These are phyloP conservation scores for Polyporus arcularius DNA, from an alignment of 768 basidiomycete genomes.

Conservation along the genomic window DNA sequence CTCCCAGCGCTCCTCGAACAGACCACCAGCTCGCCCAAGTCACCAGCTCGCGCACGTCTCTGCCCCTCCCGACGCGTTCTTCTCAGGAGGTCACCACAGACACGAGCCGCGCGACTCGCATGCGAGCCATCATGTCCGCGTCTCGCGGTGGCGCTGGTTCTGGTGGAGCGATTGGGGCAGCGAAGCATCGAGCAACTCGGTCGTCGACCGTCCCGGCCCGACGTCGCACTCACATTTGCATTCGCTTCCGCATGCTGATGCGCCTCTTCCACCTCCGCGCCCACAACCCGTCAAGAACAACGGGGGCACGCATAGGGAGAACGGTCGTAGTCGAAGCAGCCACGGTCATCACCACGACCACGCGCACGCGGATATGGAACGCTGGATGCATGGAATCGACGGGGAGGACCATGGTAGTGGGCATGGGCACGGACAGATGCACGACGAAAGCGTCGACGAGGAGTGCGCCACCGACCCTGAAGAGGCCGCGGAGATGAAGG, in stretches of 20 bases:
- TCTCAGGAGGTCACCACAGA: slow-evolving; percentile 29
- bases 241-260: background rate
- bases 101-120: slow-evolving; percentile 28
- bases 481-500: slow-evolving; percentile 18
- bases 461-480: slow-evolving; percentile 11
- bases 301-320: background rate
- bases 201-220: background rate
- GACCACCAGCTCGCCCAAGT: slow-evolving; percentile 1
- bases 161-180: slow-evolving; percentile 4
- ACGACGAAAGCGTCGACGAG: slow-evolving; percentile 14
- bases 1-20: background rate
- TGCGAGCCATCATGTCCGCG: slow-evolving; percentile 20
- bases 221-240: slow-evolving; percentile 13
- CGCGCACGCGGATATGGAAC: slow-evolving; percentile 22
- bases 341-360: slow-evolving; percentile 18
- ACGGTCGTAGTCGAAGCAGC: slow-evolving; percentile 6
- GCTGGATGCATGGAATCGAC: slow-evolving; percentile 15
- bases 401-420: background rate
- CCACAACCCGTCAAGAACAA: background rate
- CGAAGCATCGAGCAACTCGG: background rate
- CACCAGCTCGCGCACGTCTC: background rate
- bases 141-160: slow-evolving; percentile 21
- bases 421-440: slow-evolving; percentile 13
- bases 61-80: slow-evolving; percentile 20
- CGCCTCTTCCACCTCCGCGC: background rate